These are phyloP conservation scores for Erythrophleum fordii DNA, from an alignment of 306 rosid species.

Conservation along the genomic window DNA sequence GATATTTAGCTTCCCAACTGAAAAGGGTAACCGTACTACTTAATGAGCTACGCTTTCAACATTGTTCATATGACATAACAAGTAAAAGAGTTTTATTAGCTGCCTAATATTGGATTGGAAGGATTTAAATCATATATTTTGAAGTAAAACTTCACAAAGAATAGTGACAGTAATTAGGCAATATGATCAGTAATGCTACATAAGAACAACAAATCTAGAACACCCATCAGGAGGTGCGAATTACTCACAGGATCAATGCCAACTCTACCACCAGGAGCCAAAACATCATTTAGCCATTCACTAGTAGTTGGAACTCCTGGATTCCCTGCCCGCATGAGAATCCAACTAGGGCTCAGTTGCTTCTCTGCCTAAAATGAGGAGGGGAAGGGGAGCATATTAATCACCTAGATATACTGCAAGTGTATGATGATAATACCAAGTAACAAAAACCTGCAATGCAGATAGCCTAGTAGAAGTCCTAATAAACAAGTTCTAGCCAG, in stretches of 20 bases:
- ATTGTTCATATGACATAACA: neutral
- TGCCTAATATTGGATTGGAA: neutral
- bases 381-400: neutral
- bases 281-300: slow-evolving; percentile 89
- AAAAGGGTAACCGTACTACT: neutral
- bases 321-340: slow-evolving; percentile 93
- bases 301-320: slow-evolving; percentile 80
- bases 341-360: slow-evolving; percentile 86
- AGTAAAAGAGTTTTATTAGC: neutral
- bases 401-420: slow-evolving; percentile 4
- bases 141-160: neutral
- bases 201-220: neutral
- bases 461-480: neutral
- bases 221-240: slow-evolving; percentile 28
- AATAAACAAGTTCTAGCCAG: neutral
- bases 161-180: neutral
- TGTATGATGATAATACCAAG: neutral
- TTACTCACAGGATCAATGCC: slow-evolving; percentile 97
- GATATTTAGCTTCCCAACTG: neutral
- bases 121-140: neutral
- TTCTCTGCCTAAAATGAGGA: slow-evolving; percentile 77
- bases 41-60: neutral
- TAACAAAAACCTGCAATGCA: neutral
- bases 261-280: slow-evolving; percentile 87
- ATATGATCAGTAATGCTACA: neutral